Evolutionary conservation across 306 rosid genomes (phyloP), one percentile per base, ranked within the genome.

Genomic region (Pterocarpus santalinus): DNA sequence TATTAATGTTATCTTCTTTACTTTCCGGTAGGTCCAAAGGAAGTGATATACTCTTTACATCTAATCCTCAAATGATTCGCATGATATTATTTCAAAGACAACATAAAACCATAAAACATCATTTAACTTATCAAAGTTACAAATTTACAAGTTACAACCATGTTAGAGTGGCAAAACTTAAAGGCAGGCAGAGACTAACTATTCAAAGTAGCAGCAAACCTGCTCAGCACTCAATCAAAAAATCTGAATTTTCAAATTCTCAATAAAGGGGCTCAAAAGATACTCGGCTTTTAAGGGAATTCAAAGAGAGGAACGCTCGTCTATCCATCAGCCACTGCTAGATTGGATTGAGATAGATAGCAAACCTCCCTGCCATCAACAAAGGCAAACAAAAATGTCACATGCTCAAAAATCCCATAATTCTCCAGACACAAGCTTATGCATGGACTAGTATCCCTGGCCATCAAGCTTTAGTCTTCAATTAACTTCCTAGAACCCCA

Each of bases 311-410:
- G 76, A 73, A 47, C 69, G 82, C 47, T 38, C 51, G 15, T 69
- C 53, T 69, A 71, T 41, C 28, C 55, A 51, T n/a, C 73, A 71
- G 34, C 52, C 66, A 14, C 72, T 7, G 65, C 82, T 85, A 90
- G 90, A 90, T 90, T 17, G 93, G 93, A 80, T 88, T 90, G 72
- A 87, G 58, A 72, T 90, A 87, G 83, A 79, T 87, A 72, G 78
- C 86, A 70, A 87, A 90, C 65, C 90, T 81, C 73, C 91, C 93
- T 87, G 93, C 80, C 53, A 76, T 78, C 58, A 82, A 65, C 58
- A 82, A 65, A 33, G 34, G 55, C 30, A 57, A 43, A 47, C 70
- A 79, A 52, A 46, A 13, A 65, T 22, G 63, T 69, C 75, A 78
- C 6, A 12, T 4, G 35, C 49, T 51, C 43, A 35, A 62, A 73